Base-by-base conservation (phyloP, 2,329 filamentous ascomycete species). In the Dactylonectria macrodidyma region DNA sequence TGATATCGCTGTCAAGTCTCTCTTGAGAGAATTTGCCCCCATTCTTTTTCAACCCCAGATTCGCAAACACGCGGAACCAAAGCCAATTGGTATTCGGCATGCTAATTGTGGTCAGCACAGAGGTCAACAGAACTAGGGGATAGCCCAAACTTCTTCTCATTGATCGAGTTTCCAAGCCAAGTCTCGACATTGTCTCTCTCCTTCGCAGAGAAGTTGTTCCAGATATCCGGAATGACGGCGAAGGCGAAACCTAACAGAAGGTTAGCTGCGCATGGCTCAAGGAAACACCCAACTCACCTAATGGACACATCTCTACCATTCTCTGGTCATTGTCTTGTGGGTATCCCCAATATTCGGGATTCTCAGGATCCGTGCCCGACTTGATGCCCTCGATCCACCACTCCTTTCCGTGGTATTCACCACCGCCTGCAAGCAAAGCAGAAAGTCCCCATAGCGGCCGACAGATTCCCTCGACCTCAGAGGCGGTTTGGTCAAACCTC, bases 41-140 rank as follows among this genome's bases (percentile, higher is more conserved):
- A 73, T 94, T 93, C 73, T 91, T 92, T 77, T 92, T 92, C 38
- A 95, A 80, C 0, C 93, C 93, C 1, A 95, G 85, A 73, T 95
- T 95, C 46, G 93, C 93, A 76, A 95, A 95, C 5, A 95, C 92
- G 46, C 93, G 89, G 78, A 95, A 95, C 93, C 93, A 95, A 4
- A 95, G 85, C 92, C 91, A 91, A 70, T 86, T 87, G 22, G 87
- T 89, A 73, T 90, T 88, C 2, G 87, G 88, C 88, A 95, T 95
- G 68, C 92, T 94, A 73, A 44, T 2, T 4, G 26, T 2, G 11
- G 58, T 76, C 51, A 76, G 73, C 22, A n/a, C 19, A 22, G 5
- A 11, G 22, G 9, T 12, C 8, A 5, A 9, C 11, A 16, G 5
- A 19, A 3, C 1, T 11, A 38, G 10, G 2, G 10, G 6, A 1